A percentile compares a stretch with the other conserved stretches of the same genome.
Evolutionary conservation across 2,329 filamentous ascomycete species (phyloP).

Genomic region (Aspergillus novoparasiticus): DNA sequence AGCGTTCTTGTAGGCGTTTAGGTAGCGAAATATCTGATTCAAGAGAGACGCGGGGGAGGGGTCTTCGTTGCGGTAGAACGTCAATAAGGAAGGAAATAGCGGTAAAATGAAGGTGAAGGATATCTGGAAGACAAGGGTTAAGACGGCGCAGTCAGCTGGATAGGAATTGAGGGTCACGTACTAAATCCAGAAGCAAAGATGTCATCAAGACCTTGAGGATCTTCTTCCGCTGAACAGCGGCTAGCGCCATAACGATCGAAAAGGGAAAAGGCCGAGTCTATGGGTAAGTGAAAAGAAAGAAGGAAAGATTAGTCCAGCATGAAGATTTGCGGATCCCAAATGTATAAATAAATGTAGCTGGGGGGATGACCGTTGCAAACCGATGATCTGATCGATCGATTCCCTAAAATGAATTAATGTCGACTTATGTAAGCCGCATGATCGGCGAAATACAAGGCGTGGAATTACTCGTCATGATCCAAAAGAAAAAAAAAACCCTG

Average conservation of each 20-base stretch:
- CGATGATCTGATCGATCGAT: no score
- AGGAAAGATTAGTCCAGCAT: not conserved
- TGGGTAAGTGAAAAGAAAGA: not conserved
- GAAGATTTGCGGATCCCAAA: not conserved
- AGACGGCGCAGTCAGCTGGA: not conserved
- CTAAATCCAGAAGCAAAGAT: slow-evolving; percentile 85
- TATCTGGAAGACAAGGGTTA: slow-evolving; percentile 61
- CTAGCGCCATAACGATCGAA: slow-evolving; percentile 35
- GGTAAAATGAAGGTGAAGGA: slow-evolving; percentile 99
- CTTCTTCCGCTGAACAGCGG: slow-evolving; percentile 65
- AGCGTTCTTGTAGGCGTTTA: slow-evolving; percentile 92
- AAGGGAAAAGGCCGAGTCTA: not conserved
- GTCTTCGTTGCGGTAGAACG: slow-evolving; percentile 91
- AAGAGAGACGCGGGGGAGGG: slow-evolving; percentile 66
- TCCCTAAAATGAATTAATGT: no score
- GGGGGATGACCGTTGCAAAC: no score
- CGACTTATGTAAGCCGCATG: no score
- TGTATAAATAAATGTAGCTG: no score
- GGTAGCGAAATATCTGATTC: slow-evolving; percentile 73
- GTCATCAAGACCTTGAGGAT: slow-evolving; percentile 87
- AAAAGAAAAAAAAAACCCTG: not conserved
- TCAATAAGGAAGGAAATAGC: slow-evolving; percentile 89
- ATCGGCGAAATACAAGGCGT: not conserved
- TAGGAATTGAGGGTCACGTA: slow-evolving; percentile 48
- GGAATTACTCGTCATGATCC: not conserved